Percentiles rank a stretch among this genome's conserved stretches.
Evolutionary conservation across 2,329 filamentous ascomycete species (phyloP).

Genomic region (Fusarium azukiicola): DNA sequence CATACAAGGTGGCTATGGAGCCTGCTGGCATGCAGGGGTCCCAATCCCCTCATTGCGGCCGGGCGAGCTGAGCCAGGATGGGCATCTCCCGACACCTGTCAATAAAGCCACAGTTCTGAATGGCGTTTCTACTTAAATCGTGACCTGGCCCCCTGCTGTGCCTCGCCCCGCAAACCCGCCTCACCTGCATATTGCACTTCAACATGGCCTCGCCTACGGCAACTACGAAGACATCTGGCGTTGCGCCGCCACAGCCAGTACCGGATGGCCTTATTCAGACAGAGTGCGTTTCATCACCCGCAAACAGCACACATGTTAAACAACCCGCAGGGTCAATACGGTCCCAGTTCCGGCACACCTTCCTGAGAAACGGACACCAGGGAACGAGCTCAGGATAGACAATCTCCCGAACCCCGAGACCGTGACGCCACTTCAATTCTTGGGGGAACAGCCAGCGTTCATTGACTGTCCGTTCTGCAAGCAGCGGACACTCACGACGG

Average conservation of each 20-base stretch:
- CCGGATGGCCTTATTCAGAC: background rate
- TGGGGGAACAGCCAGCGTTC: background rate
- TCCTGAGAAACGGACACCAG: background rate
- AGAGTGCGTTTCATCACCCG: background rate
- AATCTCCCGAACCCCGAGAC: background rate
- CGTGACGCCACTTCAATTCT: background rate
- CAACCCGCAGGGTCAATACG: background rate
- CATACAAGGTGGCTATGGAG: background rate
- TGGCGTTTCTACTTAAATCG: too few relatives aligned
- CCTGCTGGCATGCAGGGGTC: background rate
- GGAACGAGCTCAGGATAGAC: background rate
- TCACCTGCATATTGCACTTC: background rate
- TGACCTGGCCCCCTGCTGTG: background rate
- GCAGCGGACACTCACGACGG: background rate
- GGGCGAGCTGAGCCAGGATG: background rate
- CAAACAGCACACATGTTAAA: background rate
- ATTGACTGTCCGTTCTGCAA: slow-evolving; percentile 27
- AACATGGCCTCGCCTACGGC: background rate
- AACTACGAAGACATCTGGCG: background rate
- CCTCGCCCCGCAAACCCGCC: background rate
- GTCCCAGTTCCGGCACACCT: background rate
- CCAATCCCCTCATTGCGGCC: background rate
- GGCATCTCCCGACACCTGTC: background rate
- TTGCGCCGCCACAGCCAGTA: background rate
- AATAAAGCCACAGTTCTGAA: background rate